Evolutionary conservation across 306 rosid genomes (phyloP), one percentile per base, ranked within the genome.

Genomic region (Gillenia trifoliata): DNA sequence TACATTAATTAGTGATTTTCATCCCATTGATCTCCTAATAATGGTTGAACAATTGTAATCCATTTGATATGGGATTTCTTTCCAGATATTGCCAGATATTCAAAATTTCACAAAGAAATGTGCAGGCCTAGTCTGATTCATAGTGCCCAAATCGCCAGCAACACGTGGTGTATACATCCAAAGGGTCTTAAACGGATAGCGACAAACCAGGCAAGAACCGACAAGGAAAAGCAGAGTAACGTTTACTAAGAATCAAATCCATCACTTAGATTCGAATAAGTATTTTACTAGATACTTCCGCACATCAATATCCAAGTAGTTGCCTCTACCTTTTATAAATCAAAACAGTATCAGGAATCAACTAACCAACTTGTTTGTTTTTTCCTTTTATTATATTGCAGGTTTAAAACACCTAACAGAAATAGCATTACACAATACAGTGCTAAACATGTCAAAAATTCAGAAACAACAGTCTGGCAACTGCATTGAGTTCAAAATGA

Each of bases 151-250:
- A 70, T 20, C 1, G 8, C 40, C 20, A 41, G 29, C 0, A 19
- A 66, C 69, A 59, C 28, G 12, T 17, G 72, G 57, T 38, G 66
- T 62, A 41, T 62, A 47, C 61, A 60, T 64, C 52, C 57, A 25
- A 74, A 25, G 64, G 47, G 50, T 61, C 67, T 43, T 52, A 28
- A 15, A 28, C 30, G 56, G 66, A 62, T 33, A 36, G 15, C 30
- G 11, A 68, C 72, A 65, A 82, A 40, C 78, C 12, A 7, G 57
- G 47, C 20, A 54, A 26, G 45, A 3, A 26, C 54, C 1, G 47
- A 77, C 41, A 56, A 61, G 56, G 38, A 66, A 60, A 54, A 59
- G 66, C 64, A 38, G 59, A 55, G 68, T 6, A 31, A 23, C 43
- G 5, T 57, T 64, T 28, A 22, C 23, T 31, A 63, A 43, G n/a